Evolutionary conservation across 1,139 yeast genomes (phyloP), one percentile per base, ranked within the genome.

Genomic region (Zygotorulaspora mrakii): DNA sequence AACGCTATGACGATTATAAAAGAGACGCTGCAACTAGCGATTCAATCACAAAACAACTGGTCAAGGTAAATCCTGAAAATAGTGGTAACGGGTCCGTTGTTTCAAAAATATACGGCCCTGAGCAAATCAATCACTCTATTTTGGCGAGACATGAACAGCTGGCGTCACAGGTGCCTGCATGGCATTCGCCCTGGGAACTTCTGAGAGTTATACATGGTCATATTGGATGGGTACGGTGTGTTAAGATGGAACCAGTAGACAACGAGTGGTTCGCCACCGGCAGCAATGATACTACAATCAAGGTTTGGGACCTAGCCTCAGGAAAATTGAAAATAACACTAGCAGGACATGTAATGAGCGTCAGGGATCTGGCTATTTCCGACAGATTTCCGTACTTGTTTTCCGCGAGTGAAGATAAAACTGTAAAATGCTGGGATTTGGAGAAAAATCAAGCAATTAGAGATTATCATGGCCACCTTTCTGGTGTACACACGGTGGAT

Each of bases 351-450:
- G 75, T 84, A 4, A 84, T 91, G 95, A 80, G 88, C 0, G 91
- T 94, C 1, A 68, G 96, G 39, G 83, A 88, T 1, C 59, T 91
- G 18, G 81, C 74, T 0, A 74, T 89, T 1, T 85, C 96, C 0
- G 66, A 73, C 2, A 68, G 84, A 42, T 87, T 79, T 55, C 96
- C 97, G 0, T 91, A 91, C 61, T 68, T 94, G 66, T 94, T 88
- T 59, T 79, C 94, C 8, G 94, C 94, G 18, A 85, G 96, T 26
- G 97, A 91, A 59, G 99, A 94, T 64, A 89, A 89, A 60, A 75
- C 88, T 27, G 87, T 88, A n/a, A 78, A 88, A 56, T 89, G 97
- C 64, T 94, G 97, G 96, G 98, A 94, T 66, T 69, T 94, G 53
- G 97, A 91, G 61, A 76, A 81, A 54, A 86, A 91, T 52, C 77